A percentile compares a stretch with the other conserved stretches of the same genome.
These are phyloP conservation scores for Salix exigua DNA, from an alignment of 345 rosid genomes.

Conservation along the genomic window DNA sequence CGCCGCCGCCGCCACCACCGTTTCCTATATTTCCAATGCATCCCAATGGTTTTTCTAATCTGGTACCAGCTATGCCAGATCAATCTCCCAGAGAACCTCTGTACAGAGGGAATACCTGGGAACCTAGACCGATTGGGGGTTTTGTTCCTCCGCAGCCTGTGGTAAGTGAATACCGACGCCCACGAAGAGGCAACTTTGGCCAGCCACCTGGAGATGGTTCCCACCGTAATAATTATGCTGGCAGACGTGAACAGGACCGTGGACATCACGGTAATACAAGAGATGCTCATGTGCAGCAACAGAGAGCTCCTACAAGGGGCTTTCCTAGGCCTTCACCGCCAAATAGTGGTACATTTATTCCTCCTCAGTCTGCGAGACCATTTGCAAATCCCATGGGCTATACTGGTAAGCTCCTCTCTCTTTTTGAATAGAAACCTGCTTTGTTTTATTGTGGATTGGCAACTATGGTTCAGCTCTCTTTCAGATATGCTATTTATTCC, in stretches of 20 bases:
- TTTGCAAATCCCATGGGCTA: slow-evolving; percentile 37
- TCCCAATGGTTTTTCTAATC: slow-evolving; percentile 30
- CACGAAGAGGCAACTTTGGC: slow-evolving; percentile 49
- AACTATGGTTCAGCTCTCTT: slow-evolving; percentile 5
- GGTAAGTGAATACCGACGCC: slow-evolving; percentile 36
- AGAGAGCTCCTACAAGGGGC: slow-evolving; percentile 47
- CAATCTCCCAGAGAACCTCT: slow-evolving; percentile 34
- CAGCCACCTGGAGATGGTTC: slow-evolving; percentile 43
- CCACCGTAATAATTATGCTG: slow-evolving; percentile 37
- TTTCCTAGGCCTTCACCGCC: slow-evolving; percentile 47
- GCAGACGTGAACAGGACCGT: slow-evolving; percentile 49
- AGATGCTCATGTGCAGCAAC: slow-evolving; percentile 43
- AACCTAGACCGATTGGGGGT: slow-evolving; percentile 37
- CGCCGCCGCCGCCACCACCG: slow-evolving; percentile 43
- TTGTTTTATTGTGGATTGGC: background rate
- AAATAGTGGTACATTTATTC: slow-evolving; percentile 30
- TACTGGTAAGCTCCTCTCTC: slow-evolving; percentile 32
- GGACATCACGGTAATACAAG: slow-evolving; percentile 43
- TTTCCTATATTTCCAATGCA: slow-evolving; percentile 31
- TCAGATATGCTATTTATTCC: slow-evolving; percentile 40
- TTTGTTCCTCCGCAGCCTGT: slow-evolving; percentile 38
- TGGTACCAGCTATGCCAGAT: slow-evolving; percentile 32
- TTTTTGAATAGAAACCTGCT: background rate
- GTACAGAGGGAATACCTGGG: slow-evolving; percentile 43
- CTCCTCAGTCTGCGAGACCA: slow-evolving; percentile 32